Conservation (phyloP, 2,329 filamentous ascomycete species). For the Fusarium solani-melongenae region DNA sequence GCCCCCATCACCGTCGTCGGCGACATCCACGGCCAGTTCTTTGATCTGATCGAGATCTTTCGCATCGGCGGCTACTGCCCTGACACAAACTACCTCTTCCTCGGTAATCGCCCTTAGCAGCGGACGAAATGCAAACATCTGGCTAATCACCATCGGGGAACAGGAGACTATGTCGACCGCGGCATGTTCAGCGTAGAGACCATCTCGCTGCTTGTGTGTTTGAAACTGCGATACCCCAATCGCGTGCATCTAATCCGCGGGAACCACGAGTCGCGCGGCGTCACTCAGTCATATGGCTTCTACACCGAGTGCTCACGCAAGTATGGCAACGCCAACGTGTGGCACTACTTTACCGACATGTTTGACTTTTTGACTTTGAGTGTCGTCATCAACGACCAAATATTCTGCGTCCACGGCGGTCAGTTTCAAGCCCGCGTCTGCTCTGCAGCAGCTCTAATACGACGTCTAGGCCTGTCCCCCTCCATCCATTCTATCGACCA, state of each 20-base stretch:
- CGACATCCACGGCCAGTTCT: constrained; percentile 99
- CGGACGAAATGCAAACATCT: not conserved
- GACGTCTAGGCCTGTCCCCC: constrained; percentile 74
- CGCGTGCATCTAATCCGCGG: constrained; percentile 96
- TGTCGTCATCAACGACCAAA: constrained; percentile 98
- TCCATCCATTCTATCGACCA: constrained; percentile 99
- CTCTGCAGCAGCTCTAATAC: constrained; percentile 7
- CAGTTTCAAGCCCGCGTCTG: constrained; percentile 29
- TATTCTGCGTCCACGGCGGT: constrained; percentile 97
- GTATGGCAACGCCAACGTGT: constrained; percentile 98
- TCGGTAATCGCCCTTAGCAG: constrained; percentile 68
- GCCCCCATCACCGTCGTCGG: constrained; percentile 97
- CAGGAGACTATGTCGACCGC: constrained; percentile 97
- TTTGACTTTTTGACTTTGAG: constrained; percentile 98
- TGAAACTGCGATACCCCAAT: constrained; percentile 96
- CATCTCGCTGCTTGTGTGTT: constrained; percentile 95
- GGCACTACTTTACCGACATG: constrained; percentile 99
- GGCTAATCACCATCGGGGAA: constrained; percentile 20
- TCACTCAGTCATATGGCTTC: constrained; percentile 98
- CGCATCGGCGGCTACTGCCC: constrained; percentile 97
- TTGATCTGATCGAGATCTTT: constrained; percentile 99
- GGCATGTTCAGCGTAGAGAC: constrained; percentile 99
- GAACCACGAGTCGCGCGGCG: constrained; percentile 97
- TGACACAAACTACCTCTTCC: constrained; percentile 97
- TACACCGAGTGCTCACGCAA: constrained; percentile 98